Evolutionary conservation across 2,329 filamentous ascomycete species (phyloP), one percentile per base, ranked within the genome.

Genomic region (Colletotrichum sp.): DNA sequence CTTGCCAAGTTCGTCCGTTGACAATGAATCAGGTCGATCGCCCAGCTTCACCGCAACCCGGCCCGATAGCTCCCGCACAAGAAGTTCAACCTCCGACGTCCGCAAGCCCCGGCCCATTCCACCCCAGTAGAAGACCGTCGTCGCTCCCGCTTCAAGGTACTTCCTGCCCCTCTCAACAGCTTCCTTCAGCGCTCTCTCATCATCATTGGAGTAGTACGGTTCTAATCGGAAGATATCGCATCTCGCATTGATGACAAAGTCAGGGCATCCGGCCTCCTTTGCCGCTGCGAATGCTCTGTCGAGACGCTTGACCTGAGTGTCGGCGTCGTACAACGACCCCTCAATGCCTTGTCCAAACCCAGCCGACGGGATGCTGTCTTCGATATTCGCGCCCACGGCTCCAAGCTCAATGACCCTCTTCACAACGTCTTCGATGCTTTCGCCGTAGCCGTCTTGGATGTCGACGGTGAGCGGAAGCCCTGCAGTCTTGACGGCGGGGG

Each of bases 71-170:
- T 85, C 88, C 68, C 83, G 80, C 3, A 88, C 88, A 77, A 92
- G 79, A 56, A 79, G 81, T 79, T 84, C 80, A 4, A 91, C 85
- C 80, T 91, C 90, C 0, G 83, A 85, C 15, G 81, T 84, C 15
- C 83, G 83, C 15, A 91, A 79, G 55, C 89, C 82, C 16, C 86
- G 80, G 43, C 82, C 82, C 0, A 83, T 78, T 3, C 84, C 89
- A 16, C 91, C 91, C 90, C 90, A 93, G 67, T 92, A 90, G 82
- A 92, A 93, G 0, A 91, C 86, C 1, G 89, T 92, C 15, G 87
- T 89, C 0, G 91, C 91, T 0, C 91, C 91, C 4, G 90, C 90
- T 1, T 85, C 87, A 5, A 93, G 83, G 79, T 89, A 93, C n/a
- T 87, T 88, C 73, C 87, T 88, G 0, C 91, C 91, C 1, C 92